phyloP scores from a whole-genome alignment of 257 asterid species.

The Ajuga chamaepitys region DNA sequence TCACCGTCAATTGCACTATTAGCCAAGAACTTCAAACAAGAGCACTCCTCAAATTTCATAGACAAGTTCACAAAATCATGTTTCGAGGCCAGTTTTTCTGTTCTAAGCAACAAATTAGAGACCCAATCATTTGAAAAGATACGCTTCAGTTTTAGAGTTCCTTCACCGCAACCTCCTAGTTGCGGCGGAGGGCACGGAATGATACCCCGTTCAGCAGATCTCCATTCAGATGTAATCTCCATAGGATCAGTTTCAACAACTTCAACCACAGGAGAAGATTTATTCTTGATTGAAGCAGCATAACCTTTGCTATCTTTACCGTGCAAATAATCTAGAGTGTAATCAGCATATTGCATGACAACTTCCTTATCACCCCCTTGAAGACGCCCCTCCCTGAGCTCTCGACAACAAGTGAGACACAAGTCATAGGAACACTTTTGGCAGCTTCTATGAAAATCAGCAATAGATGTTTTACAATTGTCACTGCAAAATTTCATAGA shows the following conservation, averaged over 20 bases:
- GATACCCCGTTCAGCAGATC: conserved; percentile 35
- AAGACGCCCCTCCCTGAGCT: conserved; percentile 54
- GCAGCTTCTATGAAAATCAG: conserved; percentile 75
- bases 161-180: conserved; percentile 59
- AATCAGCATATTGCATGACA: conserved; percentile 13
- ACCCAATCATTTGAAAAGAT: conserved; percentile 28
- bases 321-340: conserved; percentile 39
- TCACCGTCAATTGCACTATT: conserved; percentile 17
- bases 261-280: conserved; percentile 15
- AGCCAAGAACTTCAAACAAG: conserved; percentile 26
- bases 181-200: conserved; percentile 48
- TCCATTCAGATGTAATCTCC: conserved; percentile 36
- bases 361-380: conserved; percentile 38
- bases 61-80: conserved; percentile 11
- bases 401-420: conserved; percentile 76
- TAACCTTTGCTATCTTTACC: conserved; percentile 10
- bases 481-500: conserved; percentile 42
- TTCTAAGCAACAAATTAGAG: conserved; percentile 39
- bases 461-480: conserved; percentile 66
- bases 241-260: background rate
- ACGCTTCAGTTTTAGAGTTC: conserved; percentile 41
- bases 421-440: conserved; percentile 62
- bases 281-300: background rate
- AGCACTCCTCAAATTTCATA: conserved; percentile 25
- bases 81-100: conserved; percentile 28